Base-by-base conservation (phyloP, 208 protist species). In the Acanthamoeba culbertsoni region DNA sequence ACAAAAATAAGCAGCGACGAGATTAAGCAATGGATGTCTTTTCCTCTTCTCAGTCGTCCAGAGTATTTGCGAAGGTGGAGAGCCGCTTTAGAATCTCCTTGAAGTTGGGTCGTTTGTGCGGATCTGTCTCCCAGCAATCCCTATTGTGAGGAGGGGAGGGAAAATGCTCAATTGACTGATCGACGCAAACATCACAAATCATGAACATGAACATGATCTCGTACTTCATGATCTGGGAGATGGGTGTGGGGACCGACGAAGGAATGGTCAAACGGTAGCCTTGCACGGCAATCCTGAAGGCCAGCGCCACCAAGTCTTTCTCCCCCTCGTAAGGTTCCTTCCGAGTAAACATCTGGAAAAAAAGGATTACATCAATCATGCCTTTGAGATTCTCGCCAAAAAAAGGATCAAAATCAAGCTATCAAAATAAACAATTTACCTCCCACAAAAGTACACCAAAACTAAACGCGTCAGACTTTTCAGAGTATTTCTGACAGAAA, bases 401-500 rank as follows among this genome's bases (percentile, higher is more conserved):
- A 59, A 14, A 59, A 59, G 51, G 51, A 59, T 23, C 51, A 59
- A 23, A n/a, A n/a, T n/a, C 51, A 59, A 59, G 23, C 51, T n/a
- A 23, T 14, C 51, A 59, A 59, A 23, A 23, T 59, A 23, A 59
- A n/a, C 16, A 59, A 45, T 16, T 26, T 5, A 75, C 63, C 63
- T 79, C 68, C 68, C 68, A 79, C 68, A 79, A 7, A 4, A 79
- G 68, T 8, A 79, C 68, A n/a, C 68, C 68, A 48, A 79, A 79
- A 20, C 68, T 79, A 40, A 79, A 79, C 16, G 68, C 68, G 42
- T 79, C 68, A 7, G 68, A 79, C 68, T 79, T 79, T 40, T 79
- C 68, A 1, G 68, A 79, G 68, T 79, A 79, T 48, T 79, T 79
- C 68, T 79, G n/a, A n/a, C n/a, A n/a, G n/a, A n/a, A n/a, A n/a